Base-by-base conservation (phyloP, 1,284 basidiomycete genomes). In the Cronartium quercuum region DNA sequence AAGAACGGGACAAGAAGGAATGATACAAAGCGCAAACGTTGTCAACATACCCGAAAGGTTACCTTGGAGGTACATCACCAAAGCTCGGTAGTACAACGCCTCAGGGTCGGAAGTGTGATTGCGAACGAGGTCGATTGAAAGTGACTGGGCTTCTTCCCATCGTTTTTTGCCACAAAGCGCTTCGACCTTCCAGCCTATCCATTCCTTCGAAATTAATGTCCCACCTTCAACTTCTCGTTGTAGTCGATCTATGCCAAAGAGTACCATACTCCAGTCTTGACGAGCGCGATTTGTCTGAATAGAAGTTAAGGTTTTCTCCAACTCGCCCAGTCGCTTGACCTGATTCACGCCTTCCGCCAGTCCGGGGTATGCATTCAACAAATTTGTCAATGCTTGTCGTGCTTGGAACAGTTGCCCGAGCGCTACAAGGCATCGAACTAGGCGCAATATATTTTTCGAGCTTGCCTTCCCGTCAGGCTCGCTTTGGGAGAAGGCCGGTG, bases 371-470 rank as follows among this genome's bases (percentile, higher is more conserved):
- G 84, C 79, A 21, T 89, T 83, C n/a, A 87, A 85, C 44, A 90
- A 83, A 1, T 87, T 87, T 1, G 87, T 87, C 6, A 88, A 82
- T 0, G 89, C 71, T 38, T 77, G 77, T 42, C 77, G 76, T 2
- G 80, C 89, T 18, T 87, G 86, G 0, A 85, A 85, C 0, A 88
- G 84, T 1, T 86, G 85, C 1, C 90, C 91, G 3, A 91, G 84
- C 0, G 90, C 89, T 9, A 91, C 84, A 76, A 92, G 90, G 81
- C 91, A 92, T 66, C 89, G 86, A 0, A 89, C 90, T 2, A 91
- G 85, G 4, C 91, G 88, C 40, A 91, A 83, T 51, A 92, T 85
- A 3, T 90, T 92, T 81, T 92, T 92, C n/a, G n/a, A n/a, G n/a
- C n/a, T n/a, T n/a, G n/a, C n/a, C n/a, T n/a, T n/a, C n/a, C n/a